phyloP scores from a whole-genome alignment of 495 filamentous ascomycete genomes.

The Aspergillus ostianus region DNA sequence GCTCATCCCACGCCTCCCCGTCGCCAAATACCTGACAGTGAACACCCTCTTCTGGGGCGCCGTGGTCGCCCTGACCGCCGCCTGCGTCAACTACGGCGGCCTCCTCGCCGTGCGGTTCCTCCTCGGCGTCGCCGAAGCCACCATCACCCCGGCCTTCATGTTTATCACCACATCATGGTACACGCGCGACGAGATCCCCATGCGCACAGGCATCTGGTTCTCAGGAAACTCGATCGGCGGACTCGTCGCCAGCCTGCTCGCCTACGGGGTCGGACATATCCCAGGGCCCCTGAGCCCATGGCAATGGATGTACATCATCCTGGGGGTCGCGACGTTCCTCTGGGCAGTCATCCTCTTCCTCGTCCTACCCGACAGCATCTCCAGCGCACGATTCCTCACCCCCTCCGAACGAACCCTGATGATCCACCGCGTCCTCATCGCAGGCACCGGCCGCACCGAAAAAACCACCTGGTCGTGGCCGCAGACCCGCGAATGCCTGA shows the following conservation, averaged over 20 bases:
- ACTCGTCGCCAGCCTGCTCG: conserved; percentile 54
- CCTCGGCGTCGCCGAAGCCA: conserved; percentile 52
- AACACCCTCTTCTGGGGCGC: conserved; percentile 59
- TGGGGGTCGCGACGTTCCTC: conserved; percentile 53
- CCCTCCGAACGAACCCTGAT: conserved; percentile 55
- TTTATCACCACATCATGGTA: conserved; percentile 48
- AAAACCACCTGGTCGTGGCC: conserved; percentile 55
- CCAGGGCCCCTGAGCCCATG: conserved; percentile 47
- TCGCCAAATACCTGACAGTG: conserved; percentile 50
- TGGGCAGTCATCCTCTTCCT: conserved; percentile 54
- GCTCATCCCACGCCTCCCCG: conserved; percentile 55
- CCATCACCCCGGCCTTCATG: conserved; percentile 43
- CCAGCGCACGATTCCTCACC: conserved; percentile 56
- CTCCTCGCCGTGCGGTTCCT: conserved; percentile 44
- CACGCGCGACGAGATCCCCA: conserved; percentile 56
- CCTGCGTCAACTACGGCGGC: conserved; percentile 36
- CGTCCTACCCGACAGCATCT: conserved; percentile 60
- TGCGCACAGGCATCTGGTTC: conserved; percentile 62
- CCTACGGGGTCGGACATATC: conserved; percentile 56
- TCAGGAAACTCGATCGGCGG: conserved; percentile 57
- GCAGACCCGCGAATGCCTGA: conserved; percentile 50
- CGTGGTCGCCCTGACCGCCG: conserved; percentile 48
- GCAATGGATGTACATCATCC: conserved; percentile 52
- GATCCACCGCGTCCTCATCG: conserved; percentile 44
- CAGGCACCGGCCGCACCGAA: conserved; percentile 47